Conservation (phyloP, 2,329 filamentous ascomycete genomes). For the Ploettnerulaceae sp. region DNA sequence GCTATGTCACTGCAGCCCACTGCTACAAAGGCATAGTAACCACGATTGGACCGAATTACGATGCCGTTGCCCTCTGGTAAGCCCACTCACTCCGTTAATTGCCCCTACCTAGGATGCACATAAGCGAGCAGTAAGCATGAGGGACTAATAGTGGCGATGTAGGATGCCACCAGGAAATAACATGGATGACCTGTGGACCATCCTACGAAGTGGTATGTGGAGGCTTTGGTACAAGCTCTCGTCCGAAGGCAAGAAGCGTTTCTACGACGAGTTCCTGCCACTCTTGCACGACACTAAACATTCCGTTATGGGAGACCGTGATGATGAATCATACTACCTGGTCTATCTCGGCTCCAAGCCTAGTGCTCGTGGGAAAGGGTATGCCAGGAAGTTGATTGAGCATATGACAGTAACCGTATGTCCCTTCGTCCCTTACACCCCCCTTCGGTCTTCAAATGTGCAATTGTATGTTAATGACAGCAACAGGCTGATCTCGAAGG, state of each 20-base stretch:
- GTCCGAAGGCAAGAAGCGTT: constrained; percentile 64
- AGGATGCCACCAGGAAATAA: constrained; percentile 73
- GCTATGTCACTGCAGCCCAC: constrained; percentile 72
- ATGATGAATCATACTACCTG: constrained; percentile 71
- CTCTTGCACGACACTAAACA: constrained; percentile 69
- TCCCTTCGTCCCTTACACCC: neutral
- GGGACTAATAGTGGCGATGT: neutral
- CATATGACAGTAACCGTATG: constrained; percentile 49
- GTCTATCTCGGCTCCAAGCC: constrained; percentile 78
- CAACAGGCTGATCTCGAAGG: constrained; percentile 59
- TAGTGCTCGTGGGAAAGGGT: constrained; percentile 64
- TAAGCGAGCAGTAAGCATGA: neutral
- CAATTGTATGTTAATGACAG: constrained; percentile 2
- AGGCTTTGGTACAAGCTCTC: constrained; percentile 70
- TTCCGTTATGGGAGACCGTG: constrained; percentile 60
- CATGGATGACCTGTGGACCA: constrained; percentile 68
- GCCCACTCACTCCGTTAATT: constrained; percentile 26
- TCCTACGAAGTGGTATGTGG: constrained; percentile 73
- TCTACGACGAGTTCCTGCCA: constrained; percentile 73
- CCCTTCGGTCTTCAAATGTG: neutral
- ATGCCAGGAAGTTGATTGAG: constrained; percentile 65
- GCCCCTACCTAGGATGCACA: neutral
- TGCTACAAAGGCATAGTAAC: constrained; percentile 70
- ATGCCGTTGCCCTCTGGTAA: constrained; percentile 75
- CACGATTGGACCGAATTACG: constrained; percentile 69